These are phyloP conservation scores for Bjerkandera adusta DNA, from an alignment of 1,284 basidiomycete species.

Conservation along the genomic window DNA sequence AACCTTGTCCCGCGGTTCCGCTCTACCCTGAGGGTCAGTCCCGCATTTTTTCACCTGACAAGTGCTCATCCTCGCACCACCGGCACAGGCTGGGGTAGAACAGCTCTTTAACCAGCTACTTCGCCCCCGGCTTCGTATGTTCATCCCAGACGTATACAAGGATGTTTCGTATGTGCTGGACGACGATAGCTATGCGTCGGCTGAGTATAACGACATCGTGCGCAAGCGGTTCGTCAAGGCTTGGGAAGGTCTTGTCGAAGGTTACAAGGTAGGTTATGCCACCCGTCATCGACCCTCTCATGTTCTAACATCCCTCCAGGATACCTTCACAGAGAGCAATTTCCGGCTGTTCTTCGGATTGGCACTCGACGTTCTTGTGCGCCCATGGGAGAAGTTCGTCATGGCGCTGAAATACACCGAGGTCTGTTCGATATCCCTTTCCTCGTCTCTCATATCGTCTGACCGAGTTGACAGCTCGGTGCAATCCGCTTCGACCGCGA, in stretches of 20 bases:
- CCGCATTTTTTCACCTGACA: slow-evolving; percentile 10
- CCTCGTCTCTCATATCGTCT: neutral
- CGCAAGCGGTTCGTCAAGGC: slow-evolving; percentile 85
- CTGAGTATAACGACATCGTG: slow-evolving; percentile 85
- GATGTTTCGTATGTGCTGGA: slow-evolving; percentile 88
- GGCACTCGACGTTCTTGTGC: slow-evolving; percentile 81
- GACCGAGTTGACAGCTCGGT: slow-evolving; percentile 76
- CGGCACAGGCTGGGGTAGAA: slow-evolving; percentile 76
- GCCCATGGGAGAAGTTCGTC: slow-evolving; percentile 93
- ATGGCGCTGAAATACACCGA: slow-evolving; percentile 86
- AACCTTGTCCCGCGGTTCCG: slow-evolving; percentile 63
- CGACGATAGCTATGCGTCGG: slow-evolving; percentile 81
- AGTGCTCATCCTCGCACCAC: slow-evolving; percentile 10
- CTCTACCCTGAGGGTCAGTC: slow-evolving; percentile 64
- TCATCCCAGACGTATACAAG: slow-evolving; percentile 87
- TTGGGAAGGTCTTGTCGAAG: slow-evolving; percentile 85
- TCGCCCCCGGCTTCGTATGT: slow-evolving; percentile 78
- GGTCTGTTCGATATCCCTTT: slow-evolving; percentile 38
- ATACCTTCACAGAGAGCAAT: slow-evolving; percentile 84
- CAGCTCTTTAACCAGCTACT: slow-evolving; percentile 93
- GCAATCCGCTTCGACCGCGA: slow-evolving; percentile 96
- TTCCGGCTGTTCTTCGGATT: slow-evolving; percentile 84
- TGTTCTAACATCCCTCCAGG: slow-evolving; percentile 40
- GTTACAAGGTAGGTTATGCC: slow-evolving; percentile 65
- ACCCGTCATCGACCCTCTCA: no score